Evolutionary conservation across 331 rosid genomes (phyloP).

Genomic region (Cydonia oblonga): DNA sequence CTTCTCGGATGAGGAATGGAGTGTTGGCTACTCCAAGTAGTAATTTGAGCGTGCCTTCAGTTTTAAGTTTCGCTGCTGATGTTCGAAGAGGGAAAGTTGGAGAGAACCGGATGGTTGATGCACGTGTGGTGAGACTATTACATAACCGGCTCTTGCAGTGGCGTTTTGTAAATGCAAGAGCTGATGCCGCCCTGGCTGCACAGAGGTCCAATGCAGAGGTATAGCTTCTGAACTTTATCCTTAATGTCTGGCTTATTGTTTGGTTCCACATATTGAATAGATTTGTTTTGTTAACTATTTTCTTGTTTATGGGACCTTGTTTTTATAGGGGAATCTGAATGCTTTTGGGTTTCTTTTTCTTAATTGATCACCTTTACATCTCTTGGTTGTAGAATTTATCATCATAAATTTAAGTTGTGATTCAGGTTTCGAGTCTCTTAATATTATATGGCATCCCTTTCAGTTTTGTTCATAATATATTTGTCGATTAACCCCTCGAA

Average conservation of each 20-base stretch:
- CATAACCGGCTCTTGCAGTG: conserved; percentile 80
- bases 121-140: conserved; percentile 60
- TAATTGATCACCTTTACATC: neutral
- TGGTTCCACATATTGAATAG: neutral
- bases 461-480: neutral
- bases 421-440: neutral
- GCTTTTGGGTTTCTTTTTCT: neutral
- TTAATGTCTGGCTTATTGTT: neutral
- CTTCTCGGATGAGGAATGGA: conserved; percentile 48
- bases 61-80: conserved; percentile 60
- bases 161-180: conserved; percentile 83
- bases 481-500: too few species aligned
- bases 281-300: neutral
- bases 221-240: conserved; percentile 3
- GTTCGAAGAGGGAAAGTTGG: conserved; percentile 57
- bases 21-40: conserved; percentile 21
- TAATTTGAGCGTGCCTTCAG: conserved; percentile 46
- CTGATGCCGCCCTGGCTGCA: conserved; percentile 42
- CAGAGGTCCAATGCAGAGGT: conserved; percentile 86
- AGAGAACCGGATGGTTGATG: conserved; percentile 50
- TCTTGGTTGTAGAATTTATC: neutral
- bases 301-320: neutral
- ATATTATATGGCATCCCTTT: neutral
- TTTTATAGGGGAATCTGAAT: neutral
- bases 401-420: neutral